phyloP scores from a whole-genome alignment of 352 stramenopile genomes.

The Phytophthora kernoviae region DNA sequence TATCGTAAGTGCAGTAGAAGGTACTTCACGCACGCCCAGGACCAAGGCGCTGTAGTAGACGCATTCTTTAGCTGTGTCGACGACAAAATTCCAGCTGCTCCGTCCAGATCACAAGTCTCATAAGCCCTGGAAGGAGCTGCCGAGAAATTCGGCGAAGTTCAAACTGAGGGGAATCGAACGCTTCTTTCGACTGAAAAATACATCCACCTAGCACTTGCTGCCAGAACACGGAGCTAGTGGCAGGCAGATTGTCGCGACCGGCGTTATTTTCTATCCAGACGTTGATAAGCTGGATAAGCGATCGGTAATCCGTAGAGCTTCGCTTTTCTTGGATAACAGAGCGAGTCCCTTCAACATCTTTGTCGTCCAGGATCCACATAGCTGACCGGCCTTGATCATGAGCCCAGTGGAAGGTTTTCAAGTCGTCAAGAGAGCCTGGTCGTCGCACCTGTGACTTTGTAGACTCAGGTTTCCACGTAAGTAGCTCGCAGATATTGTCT shows the following conservation, averaged over 20 bases:
- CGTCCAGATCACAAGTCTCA: slow-evolving; percentile 61
- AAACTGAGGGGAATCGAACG: slow-evolving; percentile 63
- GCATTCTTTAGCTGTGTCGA: slow-evolving; percentile 4
- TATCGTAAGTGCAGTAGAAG: slow-evolving; percentile 50
- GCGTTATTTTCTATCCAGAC: slow-evolving; percentile 25
- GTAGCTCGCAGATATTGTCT: slow-evolving; percentile 1
- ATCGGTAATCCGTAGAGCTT: slow-evolving; percentile 10
- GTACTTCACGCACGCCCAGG: slow-evolving; percentile 44
- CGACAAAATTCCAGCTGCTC: slow-evolving; percentile 32
- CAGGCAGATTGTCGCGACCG: neutral
- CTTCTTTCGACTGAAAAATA: slow-evolving; percentile 41
- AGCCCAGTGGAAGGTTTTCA: slow-evolving; percentile 22
- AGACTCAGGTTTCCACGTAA: slow-evolving; percentile 8
- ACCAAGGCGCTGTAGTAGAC: slow-evolving; percentile 14
- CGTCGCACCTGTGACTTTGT: neutral
- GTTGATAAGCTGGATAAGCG: slow-evolving; percentile 22
- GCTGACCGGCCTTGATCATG: slow-evolving; percentile 27
- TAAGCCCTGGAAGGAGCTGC: slow-evolving; percentile 59
- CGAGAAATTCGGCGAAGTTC: slow-evolving; percentile 68
- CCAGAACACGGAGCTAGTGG: slow-evolving; percentile 33
- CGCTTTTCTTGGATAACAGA: neutral
- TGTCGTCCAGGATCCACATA: slow-evolving; percentile 40
- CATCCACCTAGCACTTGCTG: slow-evolving; percentile 40
- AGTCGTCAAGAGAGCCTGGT: neutral
- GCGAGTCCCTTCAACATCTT: neutral